Conservation (phyloP, 2,329 filamentous ascomycete genomes). For the Penicillium concentricum region DNA sequence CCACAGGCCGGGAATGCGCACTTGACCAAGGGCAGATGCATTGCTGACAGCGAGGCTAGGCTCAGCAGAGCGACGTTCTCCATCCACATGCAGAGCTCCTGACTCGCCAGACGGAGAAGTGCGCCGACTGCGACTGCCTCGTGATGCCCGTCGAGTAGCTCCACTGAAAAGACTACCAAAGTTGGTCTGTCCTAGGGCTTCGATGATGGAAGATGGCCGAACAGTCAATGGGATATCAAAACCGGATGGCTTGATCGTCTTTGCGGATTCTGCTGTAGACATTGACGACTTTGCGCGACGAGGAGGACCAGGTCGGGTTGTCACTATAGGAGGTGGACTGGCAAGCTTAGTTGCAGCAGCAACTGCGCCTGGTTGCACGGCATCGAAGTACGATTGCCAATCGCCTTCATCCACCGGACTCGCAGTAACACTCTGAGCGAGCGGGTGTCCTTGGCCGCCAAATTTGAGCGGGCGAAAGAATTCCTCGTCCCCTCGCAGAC, state of each 20-base stretch:
- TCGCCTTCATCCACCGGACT: constrained; percentile 57
- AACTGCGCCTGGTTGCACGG: constrained; percentile 6
- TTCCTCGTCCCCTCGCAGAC: constrained; percentile 59
- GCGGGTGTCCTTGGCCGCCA: constrained; percentile 61
- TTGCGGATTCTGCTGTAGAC: constrained; percentile 49
- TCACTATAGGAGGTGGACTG: constrained; percentile 22
- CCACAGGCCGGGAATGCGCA: constrained; percentile 40
- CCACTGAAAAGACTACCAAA: constrained; percentile 43
- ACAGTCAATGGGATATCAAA: constrained; percentile 22
- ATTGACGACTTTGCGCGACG: constrained; percentile 44
- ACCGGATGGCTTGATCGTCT: constrained; percentile 42
- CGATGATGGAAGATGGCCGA: constrained; percentile 30
- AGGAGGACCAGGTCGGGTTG: constrained; percentile 39
- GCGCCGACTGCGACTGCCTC: constrained; percentile 39
- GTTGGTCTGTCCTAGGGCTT: constrained; percentile 33
- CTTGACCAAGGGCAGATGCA: constrained; percentile 45
- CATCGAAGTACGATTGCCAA: constrained; percentile 40
- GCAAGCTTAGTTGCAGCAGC: not conserved
- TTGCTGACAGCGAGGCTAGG: constrained; percentile 47
- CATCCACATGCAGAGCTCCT: constrained; percentile 35
- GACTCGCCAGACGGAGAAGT: constrained; percentile 36
- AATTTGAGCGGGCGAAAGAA: constrained; percentile 52
- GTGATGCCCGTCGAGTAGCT: constrained; percentile 37
- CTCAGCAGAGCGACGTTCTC: constrained; percentile 36
- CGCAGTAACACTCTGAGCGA: constrained; percentile 71